phyloP scores from a whole-genome alignment of 1,139 yeast species.

The Hyphopichia wangnamkhiaoensis region DNA sequence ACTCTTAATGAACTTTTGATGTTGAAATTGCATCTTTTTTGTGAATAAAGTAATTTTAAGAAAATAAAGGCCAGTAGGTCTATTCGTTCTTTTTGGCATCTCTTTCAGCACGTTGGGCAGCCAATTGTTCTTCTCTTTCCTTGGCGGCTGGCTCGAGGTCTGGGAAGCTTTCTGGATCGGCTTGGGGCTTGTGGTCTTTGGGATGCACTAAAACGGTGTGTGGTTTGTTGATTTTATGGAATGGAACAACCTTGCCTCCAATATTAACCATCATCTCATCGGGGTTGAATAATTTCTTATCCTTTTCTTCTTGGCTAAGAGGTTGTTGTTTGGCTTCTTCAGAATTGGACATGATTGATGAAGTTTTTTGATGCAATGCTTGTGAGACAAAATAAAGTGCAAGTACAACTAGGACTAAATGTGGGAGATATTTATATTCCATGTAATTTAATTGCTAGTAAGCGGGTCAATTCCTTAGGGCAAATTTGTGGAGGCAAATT shows the following conservation, averaged over 20 bases:
- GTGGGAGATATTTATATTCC: neutral
- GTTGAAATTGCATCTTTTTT: too few relatives aligned
- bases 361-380: too few relatives aligned
- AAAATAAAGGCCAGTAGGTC: neutral
- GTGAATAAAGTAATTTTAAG: too few relatives aligned
- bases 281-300: conserved; percentile 17
- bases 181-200: conserved; percentile 18
- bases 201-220: conserved; percentile 29
- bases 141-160: conserved; percentile 20
- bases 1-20: too few relatives aligned
- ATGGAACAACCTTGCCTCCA: conserved; percentile 41
- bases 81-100: conserved; percentile 3
- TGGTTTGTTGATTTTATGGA: conserved; percentile 39
- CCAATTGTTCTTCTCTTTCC: conserved; percentile 7
- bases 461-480: neutral
- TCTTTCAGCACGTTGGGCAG: conserved; percentile 8
- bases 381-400: neutral
- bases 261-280: conserved; percentile 33
- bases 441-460: neutral
- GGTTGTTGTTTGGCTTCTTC: conserved; percentile 1
- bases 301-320: conserved; percentile 16
- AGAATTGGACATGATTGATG: neutral
- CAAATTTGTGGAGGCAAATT: too few relatives aligned
- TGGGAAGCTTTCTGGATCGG: conserved; percentile 28
- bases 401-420: neutral